Evolutionary conservation across 176 grass and related monocot genomes (phyloP), one percentile per base, ranked within the genome.

Genomic region (Avena eriantha): DNA sequence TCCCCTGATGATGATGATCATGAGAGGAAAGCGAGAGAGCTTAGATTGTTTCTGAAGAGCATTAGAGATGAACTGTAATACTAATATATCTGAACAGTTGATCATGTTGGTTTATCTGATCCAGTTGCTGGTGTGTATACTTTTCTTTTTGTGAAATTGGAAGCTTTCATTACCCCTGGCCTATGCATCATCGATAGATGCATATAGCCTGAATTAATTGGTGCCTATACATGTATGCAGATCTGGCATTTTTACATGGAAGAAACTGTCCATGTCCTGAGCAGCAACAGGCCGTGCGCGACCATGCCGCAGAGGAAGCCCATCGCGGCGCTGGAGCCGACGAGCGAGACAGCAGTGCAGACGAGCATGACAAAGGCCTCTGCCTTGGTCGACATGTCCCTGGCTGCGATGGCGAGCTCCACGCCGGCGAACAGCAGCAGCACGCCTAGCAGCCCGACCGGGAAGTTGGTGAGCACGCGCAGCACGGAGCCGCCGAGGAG

Each of bases 361-460:
- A 94, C 15, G 11, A 98, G 86, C 90, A 94, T 90, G 18, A 98
- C 93, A 31, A 98, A 94, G 1, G 93, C 92, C 91, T 95, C 96
- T 4, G 82, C 84, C 78, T 88, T 95, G 2, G 86, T 49, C 1
- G 90, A 47, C 92, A 97, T 98, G 90, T 98, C 96, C 79, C 96
- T 93, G 3, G 96, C 93, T 0, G 93, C 90, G 54, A 91, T 81
- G 10, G 90, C 93, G 2, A 98, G 87, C 66, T 98, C 93, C 0
- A 95, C 50, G 53, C 93, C 96, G 7, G 96, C 93, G 90, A 97
- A 97, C 23, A 92, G 87, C 80, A 98, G 92, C 64, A 98, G 90
- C 65, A 92, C 91, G 4, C 96, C 96, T 24, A 98, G 90, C 23
- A 98, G 69, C 1, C 90, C 91, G 0, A 94, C 93, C 3, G 96